phyloP scores from a whole-genome alignment of 1,139 yeast genomes.

The Zygoascus hellenicus region DNA sequence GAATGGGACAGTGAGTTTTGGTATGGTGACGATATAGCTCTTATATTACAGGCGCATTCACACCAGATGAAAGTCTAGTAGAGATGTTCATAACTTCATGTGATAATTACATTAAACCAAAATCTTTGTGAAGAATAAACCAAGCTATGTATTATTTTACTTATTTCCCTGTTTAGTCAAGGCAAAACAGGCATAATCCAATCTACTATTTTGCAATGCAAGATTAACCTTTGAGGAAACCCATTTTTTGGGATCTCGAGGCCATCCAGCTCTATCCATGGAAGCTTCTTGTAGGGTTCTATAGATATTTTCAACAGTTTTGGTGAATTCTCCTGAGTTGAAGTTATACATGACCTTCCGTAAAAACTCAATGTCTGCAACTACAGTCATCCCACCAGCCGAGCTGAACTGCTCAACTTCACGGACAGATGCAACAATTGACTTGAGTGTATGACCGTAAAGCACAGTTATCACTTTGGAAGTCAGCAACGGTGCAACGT shows the following conservation, averaged over 20 bases:
- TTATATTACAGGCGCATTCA: too few species aligned
- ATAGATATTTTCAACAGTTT: constrained; percentile 28
- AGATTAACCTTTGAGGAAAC: constrained; percentile 23
- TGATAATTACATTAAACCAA: too few species aligned
- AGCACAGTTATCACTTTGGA: constrained; percentile 42
- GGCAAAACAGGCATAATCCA: constrained; percentile 1
- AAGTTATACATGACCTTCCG: constrained; percentile 31
- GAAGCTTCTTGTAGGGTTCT: constrained; percentile 27
- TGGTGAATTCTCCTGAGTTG: constrained; percentile 29
- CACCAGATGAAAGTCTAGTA: too few species aligned
- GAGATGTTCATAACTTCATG: too few species aligned
- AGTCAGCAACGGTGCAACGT: constrained; percentile 44
- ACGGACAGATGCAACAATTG: constrained; percentile 42
- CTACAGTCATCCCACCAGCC: constrained; percentile 36
- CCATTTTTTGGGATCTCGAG: constrained; percentile 25
- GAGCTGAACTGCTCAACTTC: constrained; percentile 35
- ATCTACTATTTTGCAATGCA: constrained; percentile 16
- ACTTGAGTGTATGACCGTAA: constrained; percentile 41
- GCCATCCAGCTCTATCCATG: constrained; percentile 25
- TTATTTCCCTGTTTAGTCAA: too few species aligned
- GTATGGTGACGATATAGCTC: too few species aligned
- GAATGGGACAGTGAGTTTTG: too few species aligned
- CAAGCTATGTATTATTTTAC: too few species aligned
- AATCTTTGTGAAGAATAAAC: too few species aligned
- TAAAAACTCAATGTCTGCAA: constrained; percentile 38